Percentiles rank a stretch among this genome's conserved stretches.
These are phyloP conservation scores for Boechera divaricarpa DNA, from an alignment of 345 rosid species.

Conservation along the genomic window DNA sequence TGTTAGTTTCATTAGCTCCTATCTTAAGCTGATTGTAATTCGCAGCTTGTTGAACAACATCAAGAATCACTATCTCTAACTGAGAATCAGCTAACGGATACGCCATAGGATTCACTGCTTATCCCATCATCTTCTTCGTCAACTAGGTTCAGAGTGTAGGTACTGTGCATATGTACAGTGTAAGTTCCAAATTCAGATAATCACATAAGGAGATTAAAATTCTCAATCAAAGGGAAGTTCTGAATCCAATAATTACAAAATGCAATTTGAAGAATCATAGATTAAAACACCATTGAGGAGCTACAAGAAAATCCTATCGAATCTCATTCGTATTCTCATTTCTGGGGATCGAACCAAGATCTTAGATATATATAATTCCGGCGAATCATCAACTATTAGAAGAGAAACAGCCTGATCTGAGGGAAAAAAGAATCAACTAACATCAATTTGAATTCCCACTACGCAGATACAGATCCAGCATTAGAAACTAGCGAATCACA, in stretches of 20 bases:
- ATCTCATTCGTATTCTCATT: constrained; percentile 6
- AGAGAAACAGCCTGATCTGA: constrained; percentile 15
- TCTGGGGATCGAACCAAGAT: constrained; percentile 4
- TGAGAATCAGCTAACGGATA: too few species aligned
- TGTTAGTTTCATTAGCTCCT: too few species aligned
- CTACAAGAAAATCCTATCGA: background rate
- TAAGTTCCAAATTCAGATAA: too few species aligned
- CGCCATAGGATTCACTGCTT: too few species aligned
- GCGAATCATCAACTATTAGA: background rate
- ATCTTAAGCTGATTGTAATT: too few species aligned
- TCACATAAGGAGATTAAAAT: background rate
- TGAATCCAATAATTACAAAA: background rate
- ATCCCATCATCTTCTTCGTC: too few species aligned
- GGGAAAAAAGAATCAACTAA: background rate
- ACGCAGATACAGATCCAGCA: constrained; percentile 30
- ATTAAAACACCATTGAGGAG: background rate
- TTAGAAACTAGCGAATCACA: constrained; percentile 30
- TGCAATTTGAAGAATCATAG: background rate
- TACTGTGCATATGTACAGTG: too few species aligned
- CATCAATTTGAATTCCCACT: background rate
- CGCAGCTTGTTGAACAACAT: too few species aligned
- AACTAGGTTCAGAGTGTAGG: too few species aligned
- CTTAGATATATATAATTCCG: background rate
- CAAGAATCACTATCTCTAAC: too few species aligned
- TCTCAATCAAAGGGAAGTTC: background rate